phyloP scores from a whole-genome alignment of 306 rosid genomes.

The Gleditsia sinensis region DNA sequence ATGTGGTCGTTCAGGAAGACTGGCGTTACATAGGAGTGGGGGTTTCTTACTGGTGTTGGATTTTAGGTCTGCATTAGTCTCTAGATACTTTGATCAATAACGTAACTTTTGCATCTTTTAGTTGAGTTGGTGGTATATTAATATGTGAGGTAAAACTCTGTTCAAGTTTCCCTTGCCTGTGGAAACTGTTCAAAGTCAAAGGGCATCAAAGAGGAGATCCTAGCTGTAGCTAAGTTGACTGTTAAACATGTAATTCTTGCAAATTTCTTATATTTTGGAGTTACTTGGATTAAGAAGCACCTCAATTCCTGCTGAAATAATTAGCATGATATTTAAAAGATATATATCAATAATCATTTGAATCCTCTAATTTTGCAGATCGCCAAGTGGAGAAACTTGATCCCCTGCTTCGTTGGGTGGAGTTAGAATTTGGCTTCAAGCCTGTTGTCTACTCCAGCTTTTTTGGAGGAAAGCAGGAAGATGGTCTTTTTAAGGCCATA shows the following conservation, averaged over 20 bases:
- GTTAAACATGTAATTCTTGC: background rate
- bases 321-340: background rate
- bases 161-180: background rate
- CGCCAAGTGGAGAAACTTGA: conserved; percentile 82
- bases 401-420: conserved; percentile 82
- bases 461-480: conserved; percentile 85
- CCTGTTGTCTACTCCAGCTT: conserved; percentile 71
- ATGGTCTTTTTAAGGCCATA: conserved; percentile 64
- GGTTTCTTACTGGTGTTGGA: background rate
- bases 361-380: conserved; percentile 49
- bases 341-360: conserved; percentile 13
- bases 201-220: background rate
- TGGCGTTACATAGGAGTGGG: background rate
- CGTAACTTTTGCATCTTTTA: conserved; percentile 4
- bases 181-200: background rate
- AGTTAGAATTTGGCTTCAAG: conserved; percentile 81
- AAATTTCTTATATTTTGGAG: conserved; percentile 8
- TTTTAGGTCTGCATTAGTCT: background rate
- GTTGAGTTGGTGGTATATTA: background rate
- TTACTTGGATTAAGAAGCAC: conserved; percentile 20
- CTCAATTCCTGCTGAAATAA: background rate
- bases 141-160: background rate
- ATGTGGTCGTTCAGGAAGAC: background rate
- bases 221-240: conserved; percentile 1
- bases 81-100: background rate